Evolutionary conservation across 1,284 basidiomycete species (phyloP).

Genomic region (Leccinum ponderosum): DNA sequence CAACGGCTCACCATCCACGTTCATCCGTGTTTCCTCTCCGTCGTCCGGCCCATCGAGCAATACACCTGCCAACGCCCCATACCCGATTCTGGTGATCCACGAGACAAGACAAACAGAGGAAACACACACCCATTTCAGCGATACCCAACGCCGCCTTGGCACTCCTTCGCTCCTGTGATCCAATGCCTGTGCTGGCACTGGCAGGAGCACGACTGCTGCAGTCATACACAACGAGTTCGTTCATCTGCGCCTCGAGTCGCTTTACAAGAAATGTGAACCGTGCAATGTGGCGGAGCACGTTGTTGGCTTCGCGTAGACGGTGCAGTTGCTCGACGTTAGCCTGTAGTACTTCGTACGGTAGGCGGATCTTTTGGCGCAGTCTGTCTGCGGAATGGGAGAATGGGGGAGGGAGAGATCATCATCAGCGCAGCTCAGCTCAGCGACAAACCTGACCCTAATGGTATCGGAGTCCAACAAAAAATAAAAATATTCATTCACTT

Average conservation of each 20-base stretch:
- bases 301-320: conserved; percentile 77
- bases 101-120: background rate
- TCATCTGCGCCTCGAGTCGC: conserved; percentile 80
- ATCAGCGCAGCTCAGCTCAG: background rate
- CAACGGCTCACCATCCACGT: conserved; percentile 9
- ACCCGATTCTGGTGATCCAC: background rate
- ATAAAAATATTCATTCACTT: conserved; percentile 45
- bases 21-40: background rate
- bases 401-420: background rate
- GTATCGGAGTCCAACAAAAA: background rate
- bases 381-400: conserved; percentile 37
- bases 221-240: conserved; percentile 48
- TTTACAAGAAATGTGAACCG: conserved; percentile 82
- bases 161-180: conserved; percentile 73
- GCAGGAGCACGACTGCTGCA: background rate
- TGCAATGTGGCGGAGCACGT: conserved; percentile 78
- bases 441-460: background rate
- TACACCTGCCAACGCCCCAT: conserved; percentile 16
- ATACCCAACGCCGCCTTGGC: conserved; percentile 90
- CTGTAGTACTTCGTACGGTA: conserved; percentile 76
- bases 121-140: conserved; percentile 76
- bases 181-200: conserved; percentile 1
- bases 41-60: conserved; percentile 29
- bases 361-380: conserved; percentile 80
- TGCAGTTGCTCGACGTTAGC: conserved; percentile 70